These are phyloP conservation scores for Trifolium fragiferum DNA, from an alignment of 306 rosid genomes.

Conservation along the genomic window DNA sequence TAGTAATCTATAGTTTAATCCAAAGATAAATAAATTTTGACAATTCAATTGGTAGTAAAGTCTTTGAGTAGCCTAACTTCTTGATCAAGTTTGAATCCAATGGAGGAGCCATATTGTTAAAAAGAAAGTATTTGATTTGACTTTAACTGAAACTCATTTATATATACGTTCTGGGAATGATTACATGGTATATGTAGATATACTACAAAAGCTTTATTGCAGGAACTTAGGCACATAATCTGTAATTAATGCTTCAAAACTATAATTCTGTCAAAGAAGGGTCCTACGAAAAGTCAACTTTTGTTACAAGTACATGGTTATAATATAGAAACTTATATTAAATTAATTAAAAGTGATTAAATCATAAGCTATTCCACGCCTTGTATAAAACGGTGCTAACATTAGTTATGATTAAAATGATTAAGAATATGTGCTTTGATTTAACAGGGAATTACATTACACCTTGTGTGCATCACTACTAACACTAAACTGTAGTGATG, in stretches of 20 bases:
- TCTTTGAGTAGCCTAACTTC: too few species aligned
- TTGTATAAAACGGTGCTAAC: conserved; percentile 47
- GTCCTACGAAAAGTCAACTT: conserved; percentile 44
- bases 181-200: conserved; percentile 31
- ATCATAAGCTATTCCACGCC: conserved; percentile 47
- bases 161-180: conserved; percentile 42
- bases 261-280: conserved; percentile 34
- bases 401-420: conserved; percentile 42
- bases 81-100: too few species aligned
- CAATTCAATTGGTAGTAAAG: too few species aligned
- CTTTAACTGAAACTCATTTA: too few species aligned
- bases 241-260: conserved; percentile 34
- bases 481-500: conserved; percentile 29
- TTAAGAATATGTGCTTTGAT: conserved; percentile 22
- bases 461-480: conserved; percentile 27
- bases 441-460: not conserved
- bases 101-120: too few species aligned
- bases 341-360: conserved; percentile 26
- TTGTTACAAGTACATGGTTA: conserved; percentile 31
- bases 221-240: conserved; percentile 45
- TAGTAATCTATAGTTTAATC: too few species aligned
- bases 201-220: conserved; percentile 38
- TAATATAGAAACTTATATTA: not conserved
- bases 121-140: too few species aligned
- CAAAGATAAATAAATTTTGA: too few species aligned